Percentiles rank a stretch among this genome's conserved stretches.
Conservation (phyloP, 116 monocot species). For the Papilionanthe hybrid region DNA sequence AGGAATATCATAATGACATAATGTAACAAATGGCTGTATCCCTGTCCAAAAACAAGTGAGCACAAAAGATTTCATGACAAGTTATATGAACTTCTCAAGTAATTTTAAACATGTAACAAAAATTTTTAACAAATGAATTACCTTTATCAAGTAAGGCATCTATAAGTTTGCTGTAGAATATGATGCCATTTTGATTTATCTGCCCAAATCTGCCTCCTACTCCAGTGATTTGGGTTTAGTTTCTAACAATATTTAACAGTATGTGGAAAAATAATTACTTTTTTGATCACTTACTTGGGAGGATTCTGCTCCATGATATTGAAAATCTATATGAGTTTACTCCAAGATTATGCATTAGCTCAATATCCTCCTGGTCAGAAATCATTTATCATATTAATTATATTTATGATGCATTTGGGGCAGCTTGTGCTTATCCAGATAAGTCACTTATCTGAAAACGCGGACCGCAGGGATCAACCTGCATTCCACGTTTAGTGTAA, state of each 20-base stretch:
- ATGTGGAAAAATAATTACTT: not conserved
- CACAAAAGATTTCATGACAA: too few relatives aligned
- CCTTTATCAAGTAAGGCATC: conserved; percentile 35
- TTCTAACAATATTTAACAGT: too few relatives aligned
- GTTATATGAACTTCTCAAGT: not conserved
- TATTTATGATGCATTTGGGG: too few relatives aligned
- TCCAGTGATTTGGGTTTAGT: too few relatives aligned
- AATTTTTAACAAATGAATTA: too few relatives aligned
- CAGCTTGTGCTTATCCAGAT: too few relatives aligned
- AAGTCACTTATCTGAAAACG: too few relatives aligned
- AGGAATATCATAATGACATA: conserved; percentile 41
- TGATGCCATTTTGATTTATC: conserved; percentile 31
- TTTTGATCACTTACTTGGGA: conserved; percentile 38
- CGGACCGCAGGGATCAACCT: too few relatives aligned
- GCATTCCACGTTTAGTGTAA: too few relatives aligned
- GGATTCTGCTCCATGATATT: conserved; percentile 59
- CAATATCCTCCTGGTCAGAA: too few relatives aligned
- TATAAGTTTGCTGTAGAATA: conserved; percentile 40
- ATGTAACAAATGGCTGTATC: conserved; percentile 51
- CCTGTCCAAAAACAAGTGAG: conserved; percentile 15
- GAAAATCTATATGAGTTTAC: conserved; percentile 54
- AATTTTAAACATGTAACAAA: not conserved
- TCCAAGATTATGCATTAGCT: conserved; percentile 13
- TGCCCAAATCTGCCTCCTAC: conserved; percentile 47
- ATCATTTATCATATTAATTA: too few relatives aligned